phyloP scores from a whole-genome alignment of 2,329 filamentous ascomycete genomes.

The Cladophialophora psammophila region DNA sequence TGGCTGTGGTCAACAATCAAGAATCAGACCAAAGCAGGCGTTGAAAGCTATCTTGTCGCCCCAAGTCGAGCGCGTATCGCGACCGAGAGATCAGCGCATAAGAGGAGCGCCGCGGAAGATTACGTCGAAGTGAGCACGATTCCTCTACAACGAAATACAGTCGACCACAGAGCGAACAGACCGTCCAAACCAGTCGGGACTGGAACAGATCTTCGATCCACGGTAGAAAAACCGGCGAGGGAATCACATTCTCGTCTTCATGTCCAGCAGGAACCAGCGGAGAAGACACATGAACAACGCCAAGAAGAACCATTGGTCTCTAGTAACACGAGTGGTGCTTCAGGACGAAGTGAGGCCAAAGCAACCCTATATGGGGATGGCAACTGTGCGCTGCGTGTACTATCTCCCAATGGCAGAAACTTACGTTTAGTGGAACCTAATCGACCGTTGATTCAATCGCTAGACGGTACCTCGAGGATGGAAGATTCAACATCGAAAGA shows the following conservation, averaged over 20 bases:
- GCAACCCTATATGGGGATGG: constrained; percentile 10
- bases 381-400: constrained; percentile 44
- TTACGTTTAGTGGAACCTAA: constrained; percentile 8
- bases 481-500: constrained; percentile 19
- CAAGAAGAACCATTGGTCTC: neutral
- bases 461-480: constrained; percentile 31
- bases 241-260: neutral
- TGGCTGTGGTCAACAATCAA: constrained; percentile 88
- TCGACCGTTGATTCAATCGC: constrained; percentile 23
- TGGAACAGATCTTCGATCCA: neutral
- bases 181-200: neutral
- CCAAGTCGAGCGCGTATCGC: neutral
- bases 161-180: neutral
- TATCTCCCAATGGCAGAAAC: constrained; percentile 41
- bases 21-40: constrained; percentile 48
- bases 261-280: constrained; percentile 6
- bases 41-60: constrained; percentile 26
- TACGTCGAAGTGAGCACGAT: constrained; percentile 28
- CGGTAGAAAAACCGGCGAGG: neutral
- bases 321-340: neutral
- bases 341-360: constrained; percentile 17
- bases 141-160: constrained; percentile 21
- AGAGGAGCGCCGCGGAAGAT: constrained; percentile 1
- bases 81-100: constrained; percentile 1
- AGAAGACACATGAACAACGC: neutral